These are phyloP conservation scores for Zhuliangozyma parablackwelliae DNA, from an alignment of 1,139 yeast species.

Conservation along the genomic window DNA sequence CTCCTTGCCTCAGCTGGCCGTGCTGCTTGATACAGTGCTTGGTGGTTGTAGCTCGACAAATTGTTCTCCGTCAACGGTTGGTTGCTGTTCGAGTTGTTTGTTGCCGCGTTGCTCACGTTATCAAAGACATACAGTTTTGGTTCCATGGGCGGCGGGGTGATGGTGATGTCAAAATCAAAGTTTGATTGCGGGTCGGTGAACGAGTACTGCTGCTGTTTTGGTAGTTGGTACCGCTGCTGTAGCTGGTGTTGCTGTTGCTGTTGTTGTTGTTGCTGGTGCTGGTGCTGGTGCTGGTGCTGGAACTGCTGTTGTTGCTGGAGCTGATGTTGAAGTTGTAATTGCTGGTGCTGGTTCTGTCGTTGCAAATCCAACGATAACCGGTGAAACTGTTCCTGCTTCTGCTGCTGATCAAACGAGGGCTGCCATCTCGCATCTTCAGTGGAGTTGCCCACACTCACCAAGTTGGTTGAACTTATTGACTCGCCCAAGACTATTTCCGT, in stretches of 20 bases:
- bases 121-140: too few species aligned
- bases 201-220: constrained; percentile 1
- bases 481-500: constrained; percentile 38
- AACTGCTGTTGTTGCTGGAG: constrained; percentile 1
- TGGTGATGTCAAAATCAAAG: constrained; percentile 10
- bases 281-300: constrained; percentile 2
- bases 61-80: constrained; percentile 27
- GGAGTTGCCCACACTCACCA: constrained; percentile 7
- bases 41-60: constrained; percentile 14
- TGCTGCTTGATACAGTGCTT: constrained; percentile 4
- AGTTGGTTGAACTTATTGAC: constrained; percentile 36
- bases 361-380: constrained; percentile 1
- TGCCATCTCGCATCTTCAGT: constrained; percentile 2
- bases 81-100: constrained; percentile 3
- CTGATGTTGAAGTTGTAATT: constrained; percentile 1
- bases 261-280: constrained; percentile 2
- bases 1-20: constrained; percentile 9
- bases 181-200: constrained; percentile 6
- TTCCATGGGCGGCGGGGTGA: constrained; percentile 11
- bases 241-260: neutral
- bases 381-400: constrained; percentile 3
- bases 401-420: constrained; percentile 1
- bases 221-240: constrained; percentile 1
- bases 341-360: neutral
- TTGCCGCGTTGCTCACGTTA: constrained; percentile 5